Conservation (phyloP, 2,329 filamentous ascomycete genomes). For the Mycocentrospora acerina region DNA sequence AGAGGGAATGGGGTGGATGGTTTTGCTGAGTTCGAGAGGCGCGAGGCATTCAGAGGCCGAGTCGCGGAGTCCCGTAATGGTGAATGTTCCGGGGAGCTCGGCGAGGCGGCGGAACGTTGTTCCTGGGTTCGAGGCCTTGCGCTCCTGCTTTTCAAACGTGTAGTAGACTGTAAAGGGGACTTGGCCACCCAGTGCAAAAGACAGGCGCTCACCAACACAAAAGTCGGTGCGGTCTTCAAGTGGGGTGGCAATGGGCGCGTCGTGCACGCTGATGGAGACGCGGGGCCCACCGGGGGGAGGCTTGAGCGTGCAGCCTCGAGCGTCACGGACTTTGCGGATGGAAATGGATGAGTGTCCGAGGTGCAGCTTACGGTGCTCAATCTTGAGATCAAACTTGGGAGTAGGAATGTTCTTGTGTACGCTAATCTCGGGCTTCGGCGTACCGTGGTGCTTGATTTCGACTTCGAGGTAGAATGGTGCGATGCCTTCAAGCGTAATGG, state of each 20-base stretch:
- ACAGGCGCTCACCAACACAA: conserved; percentile 92
- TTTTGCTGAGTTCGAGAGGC: conserved; percentile 73
- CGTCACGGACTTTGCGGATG: conserved; percentile 86
- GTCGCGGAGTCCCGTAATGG: conserved; percentile 83
- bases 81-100: conserved; percentile 85
- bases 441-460: conserved; percentile 88
- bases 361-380: conserved; percentile 81
- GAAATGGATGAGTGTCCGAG: conserved; percentile 87
- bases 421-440: conserved; percentile 75
- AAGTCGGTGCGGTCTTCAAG: conserved; percentile 84
- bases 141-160: conserved; percentile 75
- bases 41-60: conserved; percentile 86
- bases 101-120: conserved; percentile 92
- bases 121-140: conserved; percentile 75
- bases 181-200: conserved; percentile 86
- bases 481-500: conserved; percentile 77
- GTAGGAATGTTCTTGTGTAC: conserved; percentile 76
- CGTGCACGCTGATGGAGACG: conserved; percentile 88
- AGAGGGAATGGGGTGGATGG: conserved; percentile 87
- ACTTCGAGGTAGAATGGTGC: conserved; percentile 90
- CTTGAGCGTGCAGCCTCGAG: conserved; percentile 79
- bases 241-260: conserved; percentile 87
- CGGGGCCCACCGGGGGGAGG: conserved; percentile 66
- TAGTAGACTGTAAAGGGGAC: conserved; percentile 93
- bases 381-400: conserved; percentile 74